Conservation (phyloP, 1,284 basidiomycete genomes). For the Athelia sp. region DNA sequence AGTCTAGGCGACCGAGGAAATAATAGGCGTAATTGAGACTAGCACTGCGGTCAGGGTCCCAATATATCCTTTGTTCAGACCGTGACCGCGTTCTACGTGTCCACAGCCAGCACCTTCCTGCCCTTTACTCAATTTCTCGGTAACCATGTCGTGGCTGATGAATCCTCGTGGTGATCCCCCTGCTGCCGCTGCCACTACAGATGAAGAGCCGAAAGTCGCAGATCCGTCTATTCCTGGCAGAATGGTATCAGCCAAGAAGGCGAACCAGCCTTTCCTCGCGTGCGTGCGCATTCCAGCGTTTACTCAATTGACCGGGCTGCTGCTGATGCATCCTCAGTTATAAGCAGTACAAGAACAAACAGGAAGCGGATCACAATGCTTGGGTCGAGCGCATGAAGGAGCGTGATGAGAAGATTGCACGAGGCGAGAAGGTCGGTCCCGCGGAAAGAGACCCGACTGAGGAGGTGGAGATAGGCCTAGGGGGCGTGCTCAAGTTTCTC, state of each 20-base stretch:
- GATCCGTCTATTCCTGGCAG: conserved; percentile 56
- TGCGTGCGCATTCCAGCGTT: conserved; percentile 34
- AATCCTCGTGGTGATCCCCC: conserved; percentile 41
- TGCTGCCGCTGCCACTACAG: conserved; percentile 21
- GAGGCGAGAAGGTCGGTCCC: conserved; percentile 68
- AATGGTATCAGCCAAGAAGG: conserved; percentile 70
- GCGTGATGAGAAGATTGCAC: conserved; percentile 66
- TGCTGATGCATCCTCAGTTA: conserved; percentile 40
- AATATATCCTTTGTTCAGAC: too few species aligned
- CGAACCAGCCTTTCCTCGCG: conserved; percentile 79
- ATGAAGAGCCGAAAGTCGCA: conserved; percentile 37
- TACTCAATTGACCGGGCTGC: conserved; percentile 5
- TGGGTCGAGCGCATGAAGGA: conserved; percentile 69
- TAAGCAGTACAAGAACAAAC: conserved; percentile 60
- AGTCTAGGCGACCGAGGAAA: too few species aligned
- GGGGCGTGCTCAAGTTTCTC: conserved; percentile 66
- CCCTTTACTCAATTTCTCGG: not conserved
- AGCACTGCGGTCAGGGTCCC: too few species aligned
- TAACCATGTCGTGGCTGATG: conserved; percentile 50
- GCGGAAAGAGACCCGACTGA: conserved; percentile 69
- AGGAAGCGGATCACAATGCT: conserved; percentile 54
- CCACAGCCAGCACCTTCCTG: not conserved
- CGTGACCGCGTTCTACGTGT: too few species aligned
- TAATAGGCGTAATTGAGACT: too few species aligned
- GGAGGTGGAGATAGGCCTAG: conserved; percentile 56